A percentile compares a stretch with the other conserved stretches of the same genome.
phyloP scores from a whole-genome alignment of 2,329 filamentous ascomycete species.

The Fusarium austroafricanum region DNA sequence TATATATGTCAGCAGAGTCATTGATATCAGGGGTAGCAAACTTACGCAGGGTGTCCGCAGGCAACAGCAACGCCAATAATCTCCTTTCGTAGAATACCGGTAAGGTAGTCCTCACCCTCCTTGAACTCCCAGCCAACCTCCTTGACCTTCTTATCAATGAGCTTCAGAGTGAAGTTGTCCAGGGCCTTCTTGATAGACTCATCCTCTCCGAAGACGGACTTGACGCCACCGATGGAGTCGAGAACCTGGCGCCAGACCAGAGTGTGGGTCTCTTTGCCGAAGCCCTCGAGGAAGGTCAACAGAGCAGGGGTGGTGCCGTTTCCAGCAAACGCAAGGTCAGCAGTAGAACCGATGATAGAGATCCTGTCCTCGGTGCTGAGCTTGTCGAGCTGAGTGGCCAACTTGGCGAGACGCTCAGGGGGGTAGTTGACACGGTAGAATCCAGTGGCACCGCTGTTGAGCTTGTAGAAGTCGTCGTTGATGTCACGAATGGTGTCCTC shows the following conservation, averaged over 20 bases:
- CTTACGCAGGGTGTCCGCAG: conserved; percentile 79
- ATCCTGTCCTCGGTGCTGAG: conserved; percentile 92
- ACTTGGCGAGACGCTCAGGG: conserved; percentile 80
- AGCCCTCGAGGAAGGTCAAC: conserved; percentile 85
- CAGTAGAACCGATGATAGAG: conserved; percentile 88
- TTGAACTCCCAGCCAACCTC: conserved; percentile 87
- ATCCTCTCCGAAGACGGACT: conserved; percentile 86
- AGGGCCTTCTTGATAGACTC: conserved; percentile 77
- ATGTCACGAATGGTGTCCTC: conserved; percentile 80
- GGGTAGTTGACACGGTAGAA: conserved; percentile 96
- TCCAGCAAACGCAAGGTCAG: conserved; percentile 88
- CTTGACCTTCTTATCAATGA: conserved; percentile 80
- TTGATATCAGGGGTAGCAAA: conserved; percentile 20
- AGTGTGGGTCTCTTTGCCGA: conserved; percentile 83
- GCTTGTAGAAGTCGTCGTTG: conserved; percentile 87
- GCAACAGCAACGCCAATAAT: conserved; percentile 81
- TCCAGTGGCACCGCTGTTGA: conserved; percentile 89
- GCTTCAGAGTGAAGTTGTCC: conserved; percentile 80
- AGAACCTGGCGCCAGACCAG: conserved; percentile 91
- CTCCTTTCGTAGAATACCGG: conserved; percentile 82
- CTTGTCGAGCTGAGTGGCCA: conserved; percentile 80
- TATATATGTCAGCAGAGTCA: conserved; percentile 50
- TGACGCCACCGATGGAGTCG: conserved; percentile 78
- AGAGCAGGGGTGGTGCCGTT: conserved; percentile 84
- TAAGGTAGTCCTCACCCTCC: conserved; percentile 83